phyloP scores from a whole-genome alignment of 805 yeast genomes.

The Kluyveromyces dobzhanskii region DNA sequence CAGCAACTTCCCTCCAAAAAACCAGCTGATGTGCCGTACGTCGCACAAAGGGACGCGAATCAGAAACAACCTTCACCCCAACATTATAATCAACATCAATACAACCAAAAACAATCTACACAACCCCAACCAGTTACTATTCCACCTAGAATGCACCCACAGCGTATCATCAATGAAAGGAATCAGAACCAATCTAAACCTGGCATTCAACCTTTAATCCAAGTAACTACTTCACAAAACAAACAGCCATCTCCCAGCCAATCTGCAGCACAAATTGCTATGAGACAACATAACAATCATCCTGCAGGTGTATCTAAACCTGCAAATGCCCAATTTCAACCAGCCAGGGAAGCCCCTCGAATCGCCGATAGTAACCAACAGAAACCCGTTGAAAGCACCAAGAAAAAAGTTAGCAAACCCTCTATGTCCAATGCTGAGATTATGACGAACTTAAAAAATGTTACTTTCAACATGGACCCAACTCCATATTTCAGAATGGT shows the following conservation, averaged over 20 bases:
- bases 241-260: conserved; percentile 1
- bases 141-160: conserved; percentile 19
- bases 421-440: conserved; percentile 83
- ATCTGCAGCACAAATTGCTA: conserved; percentile 11
- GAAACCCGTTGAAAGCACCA: conserved; percentile 27
- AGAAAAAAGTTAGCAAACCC: conserved; percentile 43
- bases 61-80: conserved; percentile 3
- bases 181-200: conserved; percentile 3
- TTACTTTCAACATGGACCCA: conserved; percentile 83
- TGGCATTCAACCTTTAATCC: not conserved
- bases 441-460: conserved; percentile 70
- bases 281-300: conserved; percentile 8
- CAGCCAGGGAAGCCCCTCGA: conserved; percentile 27
- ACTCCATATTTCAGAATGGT: conserved; percentile 66
- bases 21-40: too few species aligned
- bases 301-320: conserved; percentile 7
- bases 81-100: not conserved
- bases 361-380: conserved; percentile 13
- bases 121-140: conserved; percentile 6
- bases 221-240: not conserved
- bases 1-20: not conserved
- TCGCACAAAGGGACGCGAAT: not conserved
- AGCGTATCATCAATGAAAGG: conserved; percentile 6
- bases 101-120: not conserved
- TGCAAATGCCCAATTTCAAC: conserved; percentile 15